These are phyloP conservation scores for Pseudopithomyces chartarum DNA, from an alignment of 2,329 filamentous ascomycete genomes.

Conservation along the genomic window DNA sequence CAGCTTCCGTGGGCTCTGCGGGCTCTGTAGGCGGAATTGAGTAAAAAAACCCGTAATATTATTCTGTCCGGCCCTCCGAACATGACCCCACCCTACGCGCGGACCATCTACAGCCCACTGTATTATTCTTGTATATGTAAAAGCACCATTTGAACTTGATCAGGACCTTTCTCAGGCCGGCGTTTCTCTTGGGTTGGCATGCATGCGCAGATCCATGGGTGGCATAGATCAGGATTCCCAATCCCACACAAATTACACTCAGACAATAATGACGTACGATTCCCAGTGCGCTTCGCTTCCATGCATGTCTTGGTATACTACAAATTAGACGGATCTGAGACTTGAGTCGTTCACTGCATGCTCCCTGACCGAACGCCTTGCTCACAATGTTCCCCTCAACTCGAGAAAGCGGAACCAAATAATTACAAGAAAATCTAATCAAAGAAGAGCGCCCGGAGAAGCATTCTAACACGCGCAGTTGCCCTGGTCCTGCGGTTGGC, in stretches of 20 bases:
- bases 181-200: constrained; percentile 30
- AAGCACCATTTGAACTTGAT: constrained; percentile 23
- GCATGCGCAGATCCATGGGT: constrained; percentile 12
- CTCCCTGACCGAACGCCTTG: constrained; percentile 44
- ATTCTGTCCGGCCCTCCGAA: background rate
- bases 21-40: constrained; percentile 41
- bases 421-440: constrained; percentile 42
- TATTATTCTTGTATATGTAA: constrained; percentile 45
- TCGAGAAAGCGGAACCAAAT: constrained; percentile 33
- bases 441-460: constrained; percentile 15
- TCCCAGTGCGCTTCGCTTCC: constrained; percentile 13
- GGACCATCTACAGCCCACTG: constrained; percentile 26
- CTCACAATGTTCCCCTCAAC: constrained; percentile 39
- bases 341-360: constrained; percentile 20
- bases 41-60: constrained; percentile 22
- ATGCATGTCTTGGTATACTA: constrained; percentile 39
- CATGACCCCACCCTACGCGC: constrained; percentile 16
- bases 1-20: constrained; percentile 35
- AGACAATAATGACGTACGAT: background rate
- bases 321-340: constrained; percentile 31
- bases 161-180: constrained; percentile 26
- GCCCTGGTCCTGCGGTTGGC: constrained; percentile 66
- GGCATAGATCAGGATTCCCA: constrained; percentile 28
- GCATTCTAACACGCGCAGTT: constrained; percentile 41
- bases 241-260: constrained; percentile 21